A percentile compares a stretch with the other conserved stretches of the same genome.
Evolutionary conservation across 441 rosid species (phyloP).

Genomic region (Populus hybrid): DNA sequence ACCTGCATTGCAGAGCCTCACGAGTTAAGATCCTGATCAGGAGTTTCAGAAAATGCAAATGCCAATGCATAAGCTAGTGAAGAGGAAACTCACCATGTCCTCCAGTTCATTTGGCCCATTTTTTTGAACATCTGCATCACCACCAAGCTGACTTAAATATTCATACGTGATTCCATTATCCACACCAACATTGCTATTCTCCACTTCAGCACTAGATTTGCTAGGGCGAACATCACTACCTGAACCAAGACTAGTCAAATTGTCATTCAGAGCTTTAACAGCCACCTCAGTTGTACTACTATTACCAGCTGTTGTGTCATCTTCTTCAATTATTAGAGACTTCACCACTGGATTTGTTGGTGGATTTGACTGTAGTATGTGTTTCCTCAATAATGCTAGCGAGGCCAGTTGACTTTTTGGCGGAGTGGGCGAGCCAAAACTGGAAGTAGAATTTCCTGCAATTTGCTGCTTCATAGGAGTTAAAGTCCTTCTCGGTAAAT

Average conservation of each 20-base stretch:
- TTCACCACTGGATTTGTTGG: constrained; percentile 29
- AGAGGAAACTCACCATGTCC: constrained; percentile 32
- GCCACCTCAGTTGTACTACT: constrained; percentile 20
- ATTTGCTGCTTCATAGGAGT: constrained; percentile 26
- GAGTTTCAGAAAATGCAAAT: constrained; percentile 2
- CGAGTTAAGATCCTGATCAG: constrained; percentile 10
- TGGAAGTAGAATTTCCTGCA: constrained; percentile 21
- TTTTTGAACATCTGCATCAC: constrained; percentile 23
- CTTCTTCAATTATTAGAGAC: constrained; percentile 28
- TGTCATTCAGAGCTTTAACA: constrained; percentile 22
- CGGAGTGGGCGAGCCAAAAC: constrained; percentile 38
- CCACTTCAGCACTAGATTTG: constrained; percentile 22
- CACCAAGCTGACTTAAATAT: constrained; percentile 16
- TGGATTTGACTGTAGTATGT: constrained; percentile 30
- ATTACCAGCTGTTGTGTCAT: constrained; percentile 24
- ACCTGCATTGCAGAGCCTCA: constrained; percentile 24
- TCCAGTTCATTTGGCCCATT: constrained; percentile 12
- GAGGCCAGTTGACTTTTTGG: constrained; percentile 47
- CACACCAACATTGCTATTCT: constrained; percentile 14
- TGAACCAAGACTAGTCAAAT: constrained; percentile 16
- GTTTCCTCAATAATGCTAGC: constrained; percentile 38
- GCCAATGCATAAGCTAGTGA: neutral
- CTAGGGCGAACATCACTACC: constrained; percentile 16
- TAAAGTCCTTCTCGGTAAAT: constrained; percentile 37
- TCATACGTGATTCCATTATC: constrained; percentile 18